Evolutionary conservation across 176 grass and related monocot species (phyloP), one percentile per base, ranked within the genome.

Genomic region (Chrysopogon serrulatus): DNA sequence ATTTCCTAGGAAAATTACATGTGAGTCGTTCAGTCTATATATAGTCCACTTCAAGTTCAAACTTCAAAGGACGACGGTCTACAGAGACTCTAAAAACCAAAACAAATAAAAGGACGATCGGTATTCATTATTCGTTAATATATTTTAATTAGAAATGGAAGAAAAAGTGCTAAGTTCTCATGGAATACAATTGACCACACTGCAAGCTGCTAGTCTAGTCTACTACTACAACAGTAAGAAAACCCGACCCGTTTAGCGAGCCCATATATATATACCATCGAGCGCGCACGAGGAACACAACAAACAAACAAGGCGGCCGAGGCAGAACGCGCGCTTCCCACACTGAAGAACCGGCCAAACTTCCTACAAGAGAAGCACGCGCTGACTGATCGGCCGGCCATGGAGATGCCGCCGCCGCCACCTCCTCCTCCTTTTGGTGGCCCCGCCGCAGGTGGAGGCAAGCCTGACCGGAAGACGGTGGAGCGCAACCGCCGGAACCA

Each of bases 401-500:
- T 86, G 87, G 79, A 69, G 12, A 89, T 82, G 83, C 68, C 77
- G 5, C 85, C 89, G 6, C 82, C 82, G 26, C 78, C 88, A 0
- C 79, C 84, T 0, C 85, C 75, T 2, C 87, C 84, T 0, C 54
- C 53, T 11, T 30, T 13, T 1, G 39, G 76, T 14, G 2, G 40
- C 23, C 61, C 71, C 6, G 27, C 31, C 59, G 59, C 8, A 8
- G 23, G 83, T 10, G 67, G 27, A 16, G 6, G 10, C 13, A 94
- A 89, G 74, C 82, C 79, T 37, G 93, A 95, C 73, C 73, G 93
- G 71, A 92, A 95, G 81, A 92, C 85, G 40, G 71, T 90, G 53
- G 93, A 95, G 88, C 89, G 86, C 62, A 86, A 90, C 72, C 86
- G 93, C 43, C 86, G 90, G 31, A 84, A 81, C 51, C 79, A 92